Evolutionary conservation across 2,329 filamentous ascomycete species (phyloP).

Genomic region (Ampelomyces quisqualis): DNA sequence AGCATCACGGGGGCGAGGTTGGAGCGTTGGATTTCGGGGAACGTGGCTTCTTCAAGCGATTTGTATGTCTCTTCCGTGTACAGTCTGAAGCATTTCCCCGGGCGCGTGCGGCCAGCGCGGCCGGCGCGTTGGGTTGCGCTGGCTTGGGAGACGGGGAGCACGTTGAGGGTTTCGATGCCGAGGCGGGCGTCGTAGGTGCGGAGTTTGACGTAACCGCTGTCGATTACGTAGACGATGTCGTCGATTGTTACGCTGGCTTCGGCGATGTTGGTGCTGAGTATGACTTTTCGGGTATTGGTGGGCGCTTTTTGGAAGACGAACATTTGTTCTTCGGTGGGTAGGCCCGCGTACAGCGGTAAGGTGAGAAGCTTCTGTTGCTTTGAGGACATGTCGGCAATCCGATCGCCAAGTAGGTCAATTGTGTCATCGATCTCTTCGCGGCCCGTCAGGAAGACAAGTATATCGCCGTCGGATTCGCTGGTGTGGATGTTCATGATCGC

Average conservation of each 20-base stretch:
- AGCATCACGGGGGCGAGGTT: constrained; percentile 86
- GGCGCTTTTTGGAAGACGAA: constrained; percentile 86
- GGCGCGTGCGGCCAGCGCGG: constrained; percentile 81
- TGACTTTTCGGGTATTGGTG: constrained; percentile 82
- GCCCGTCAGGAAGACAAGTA: constrained; percentile 88
- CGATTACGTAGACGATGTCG: constrained; percentile 86
- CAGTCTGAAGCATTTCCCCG: constrained; percentile 91
- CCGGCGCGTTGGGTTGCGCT: constrained; percentile 91
- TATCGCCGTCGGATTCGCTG: constrained; percentile 78
- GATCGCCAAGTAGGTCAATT: constrained; percentile 76
- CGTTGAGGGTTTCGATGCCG: constrained; percentile 83
- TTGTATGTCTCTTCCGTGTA: constrained; percentile 78
- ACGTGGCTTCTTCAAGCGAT: constrained; percentile 67
- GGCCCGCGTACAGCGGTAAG: constrained; percentile 83
- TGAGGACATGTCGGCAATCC: constrained; percentile 62
- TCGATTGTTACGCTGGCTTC: constrained; percentile 94
- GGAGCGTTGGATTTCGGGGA: constrained; percentile 88
- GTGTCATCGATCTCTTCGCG: constrained; percentile 87
- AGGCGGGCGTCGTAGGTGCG: constrained; percentile 80
- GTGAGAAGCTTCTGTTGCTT: constrained; percentile 63
- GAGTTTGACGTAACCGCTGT: constrained; percentile 88
- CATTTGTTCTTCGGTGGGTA: constrained; percentile 90
- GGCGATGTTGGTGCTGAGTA: constrained; percentile 93
- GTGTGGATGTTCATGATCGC: constrained; percentile 86
- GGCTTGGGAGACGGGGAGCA: constrained; percentile 81